Conservation (phyloP, 768 basidiomycete genomes). For the Boletellus sp. region DNA sequence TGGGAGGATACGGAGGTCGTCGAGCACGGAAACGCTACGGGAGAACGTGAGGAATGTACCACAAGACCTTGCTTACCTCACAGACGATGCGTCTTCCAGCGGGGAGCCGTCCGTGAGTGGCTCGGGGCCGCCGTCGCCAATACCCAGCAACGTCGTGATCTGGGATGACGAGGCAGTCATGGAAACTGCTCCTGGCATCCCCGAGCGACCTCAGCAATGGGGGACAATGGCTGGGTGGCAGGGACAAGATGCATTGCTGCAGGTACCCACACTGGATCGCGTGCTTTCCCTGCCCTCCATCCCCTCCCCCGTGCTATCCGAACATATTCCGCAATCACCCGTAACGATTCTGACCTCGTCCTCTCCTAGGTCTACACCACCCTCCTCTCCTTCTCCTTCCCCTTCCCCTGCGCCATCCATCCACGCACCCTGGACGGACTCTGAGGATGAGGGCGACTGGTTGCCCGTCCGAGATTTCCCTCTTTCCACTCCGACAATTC, state of each 20-base stretch:
- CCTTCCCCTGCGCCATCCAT: conserved; percentile 12
- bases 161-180: conserved; percentile 12
- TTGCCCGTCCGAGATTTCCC: neutral
- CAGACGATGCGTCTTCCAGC: conserved; percentile 16
- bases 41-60: neutral
- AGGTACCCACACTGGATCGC: conserved; percentile 2
- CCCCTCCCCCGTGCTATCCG: conserved; percentile 23
- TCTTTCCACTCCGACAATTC: neutral
- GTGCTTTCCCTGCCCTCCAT: conserved; percentile 26
- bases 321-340: conserved; percentile 21
- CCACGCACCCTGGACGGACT: conserved; percentile 2
- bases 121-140: conserved; percentile 23
- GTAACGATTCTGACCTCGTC: conserved; percentile 21
- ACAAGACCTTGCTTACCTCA: conserved; percentile 13
- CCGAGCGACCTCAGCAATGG: conserved; percentile 1
- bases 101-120: conserved; percentile 14
- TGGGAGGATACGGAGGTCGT: conserved; percentile 27
- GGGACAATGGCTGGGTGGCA: neutral
- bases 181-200: neutral
- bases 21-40: conserved; percentile 44
- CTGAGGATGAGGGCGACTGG: conserved; percentile 14
- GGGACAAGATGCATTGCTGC: neutral
- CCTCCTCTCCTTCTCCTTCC: conserved; percentile 18
- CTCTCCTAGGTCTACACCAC: conserved; percentile 10
- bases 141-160: conserved; percentile 8